Conservation (phyloP, 2,329 filamentous ascomycete species). For the Fusarium concolor region DNA sequence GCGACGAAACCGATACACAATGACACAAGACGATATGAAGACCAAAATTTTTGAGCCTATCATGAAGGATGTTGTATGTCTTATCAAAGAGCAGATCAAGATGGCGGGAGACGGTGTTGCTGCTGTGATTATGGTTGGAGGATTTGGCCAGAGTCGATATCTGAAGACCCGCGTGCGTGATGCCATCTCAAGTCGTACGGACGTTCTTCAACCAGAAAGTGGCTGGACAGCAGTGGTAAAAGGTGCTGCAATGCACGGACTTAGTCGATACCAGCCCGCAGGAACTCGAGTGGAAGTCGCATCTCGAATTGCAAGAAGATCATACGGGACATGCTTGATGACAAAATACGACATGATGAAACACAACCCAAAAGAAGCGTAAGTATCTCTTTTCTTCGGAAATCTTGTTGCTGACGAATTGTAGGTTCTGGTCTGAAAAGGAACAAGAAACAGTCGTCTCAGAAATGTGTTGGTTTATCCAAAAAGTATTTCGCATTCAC, state of each 20-base stretch:
- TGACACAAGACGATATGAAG: conserved; percentile 71
- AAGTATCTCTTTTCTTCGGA: conserved; percentile 20
- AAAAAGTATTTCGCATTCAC: conserved; percentile 47
- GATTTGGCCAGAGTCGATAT: conserved; percentile 60
- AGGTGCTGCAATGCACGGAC: conserved; percentile 60
- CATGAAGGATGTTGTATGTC: conserved; percentile 57
- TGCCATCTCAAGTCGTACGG: conserved; percentile 50
- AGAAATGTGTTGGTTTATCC: conserved; percentile 56
- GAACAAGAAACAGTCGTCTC: conserved; percentile 52
- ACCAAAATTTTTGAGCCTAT: conserved; percentile 61
- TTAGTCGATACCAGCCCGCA: conserved; percentile 48
- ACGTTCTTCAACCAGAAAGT: conserved; percentile 61
- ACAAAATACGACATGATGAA: conserved; percentile 52
- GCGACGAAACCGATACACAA: conserved; percentile 47
- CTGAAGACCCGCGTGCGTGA: conserved; percentile 56
- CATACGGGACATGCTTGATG: conserved; percentile 53
- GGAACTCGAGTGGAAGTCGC: conserved; percentile 48
- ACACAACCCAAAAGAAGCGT: conserved; percentile 54
- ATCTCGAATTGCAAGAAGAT: conserved; percentile 53
- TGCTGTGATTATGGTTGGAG: conserved; percentile 61
- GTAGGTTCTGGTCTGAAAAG: conserved; percentile 54
- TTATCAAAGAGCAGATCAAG: conserved; percentile 56
- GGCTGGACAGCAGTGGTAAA: conserved; percentile 64
- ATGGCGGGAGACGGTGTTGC: conserved; percentile 52
- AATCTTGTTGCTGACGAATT: conserved; percentile 24